Evolutionary conservation across 805 yeast species (phyloP), one percentile per base, ranked within the genome.

Genomic region (Cyberlindnera samutprakarnensis): DNA sequence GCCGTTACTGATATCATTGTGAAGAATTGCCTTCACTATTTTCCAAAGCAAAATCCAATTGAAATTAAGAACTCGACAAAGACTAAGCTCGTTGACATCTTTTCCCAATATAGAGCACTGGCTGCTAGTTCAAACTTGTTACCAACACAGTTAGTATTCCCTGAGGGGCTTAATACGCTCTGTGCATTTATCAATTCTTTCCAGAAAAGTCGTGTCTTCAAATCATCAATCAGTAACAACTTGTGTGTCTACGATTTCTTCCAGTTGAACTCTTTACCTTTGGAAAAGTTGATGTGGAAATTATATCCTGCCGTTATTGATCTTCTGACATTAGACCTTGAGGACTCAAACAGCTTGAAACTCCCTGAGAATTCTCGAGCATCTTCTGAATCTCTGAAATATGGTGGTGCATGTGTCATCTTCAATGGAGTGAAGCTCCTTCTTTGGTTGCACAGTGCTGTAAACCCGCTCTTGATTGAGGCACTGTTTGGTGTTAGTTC

Each of bases 271-370:
- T 59, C 67, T 6, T 62, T 72, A 53, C 70, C 81, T 4, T 52
- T 79, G 12, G 75, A 71, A 15, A 66, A 66, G 31, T 60, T 88
- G 14, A 60, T 76, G 15, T 70, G 70, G 37, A 76, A 74, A 39
- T 63, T 92, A 23, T 92, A 88, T 49, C 97, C 98, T 2, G 75
- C 81, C 9, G 62, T 90, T 35, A 65, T 82, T 20, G 83, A 82
- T 24, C 54, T 90, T 17, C 95, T 87, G 52, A 66, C 71, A 4
- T 55, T 84, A 36, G 57, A 58, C 3, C 79, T 71, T 8, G 61
- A 59, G 2, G 94, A 84, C 39, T 75, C 76, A 26, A 69, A 51
- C 33, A 46, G 55, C 38, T 70, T 73, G 52, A 56, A 46, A n/a
- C 46, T 67, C 42, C 94, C 80, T 3, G 58, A 41, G 41, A 68